These are phyloP conservation scores for Diaporthe sp. DNA, from an alignment of 2,329 filamentous ascomycete genomes.

Conservation along the genomic window DNA sequence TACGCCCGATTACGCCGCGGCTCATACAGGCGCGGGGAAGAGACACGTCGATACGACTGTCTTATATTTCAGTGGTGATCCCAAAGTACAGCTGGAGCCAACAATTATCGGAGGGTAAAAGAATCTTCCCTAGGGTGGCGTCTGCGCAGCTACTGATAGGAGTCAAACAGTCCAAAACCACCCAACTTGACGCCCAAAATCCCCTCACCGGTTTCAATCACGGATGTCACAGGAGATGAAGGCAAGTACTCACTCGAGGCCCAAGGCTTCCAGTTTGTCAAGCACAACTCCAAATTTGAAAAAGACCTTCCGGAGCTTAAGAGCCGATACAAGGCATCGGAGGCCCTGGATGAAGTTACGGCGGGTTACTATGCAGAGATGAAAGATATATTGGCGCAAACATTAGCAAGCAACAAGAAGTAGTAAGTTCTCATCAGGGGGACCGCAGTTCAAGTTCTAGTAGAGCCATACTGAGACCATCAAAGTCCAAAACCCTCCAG, in stretches of 20 bases:
- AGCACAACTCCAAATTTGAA: slow-evolving; percentile 10
- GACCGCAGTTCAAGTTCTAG: rapidly evolving
- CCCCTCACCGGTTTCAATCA: background rate
- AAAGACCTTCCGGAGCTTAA: slow-evolving; percentile 10
- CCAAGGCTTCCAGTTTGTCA: slow-evolving; percentile 23
- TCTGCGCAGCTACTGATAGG: background rate
- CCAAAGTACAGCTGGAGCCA: slow-evolving; percentile 1
- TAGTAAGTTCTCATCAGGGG: background rate
- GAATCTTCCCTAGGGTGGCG: background rate
- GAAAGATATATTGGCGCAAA: slow-evolving; percentile 2
- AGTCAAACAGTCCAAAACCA: background rate
- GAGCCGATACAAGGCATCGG: slow-evolving; percentile 17
- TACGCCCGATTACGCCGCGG: background rate
- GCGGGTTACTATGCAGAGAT: slow-evolving; percentile 22
- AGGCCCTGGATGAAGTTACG: slow-evolving; percentile 9
- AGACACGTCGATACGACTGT: background rate
- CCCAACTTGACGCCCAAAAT: slow-evolving; percentile 23
- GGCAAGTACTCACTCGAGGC: slow-evolving; percentile 10
- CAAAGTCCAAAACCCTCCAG: slow-evolving; percentile 21
- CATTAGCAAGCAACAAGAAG: slow-evolving; percentile 8
- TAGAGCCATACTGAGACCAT: background rate
- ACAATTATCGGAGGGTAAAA: slow-evolving; percentile 8
- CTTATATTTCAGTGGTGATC: slow-evolving; percentile 5
- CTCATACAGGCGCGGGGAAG: background rate
- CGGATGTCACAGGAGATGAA: slow-evolving; percentile 23